These are phyloP conservation scores for Phytophthora crassamura DNA, from an alignment of 352 stramenopile genomes.

Conservation along the genomic window DNA sequence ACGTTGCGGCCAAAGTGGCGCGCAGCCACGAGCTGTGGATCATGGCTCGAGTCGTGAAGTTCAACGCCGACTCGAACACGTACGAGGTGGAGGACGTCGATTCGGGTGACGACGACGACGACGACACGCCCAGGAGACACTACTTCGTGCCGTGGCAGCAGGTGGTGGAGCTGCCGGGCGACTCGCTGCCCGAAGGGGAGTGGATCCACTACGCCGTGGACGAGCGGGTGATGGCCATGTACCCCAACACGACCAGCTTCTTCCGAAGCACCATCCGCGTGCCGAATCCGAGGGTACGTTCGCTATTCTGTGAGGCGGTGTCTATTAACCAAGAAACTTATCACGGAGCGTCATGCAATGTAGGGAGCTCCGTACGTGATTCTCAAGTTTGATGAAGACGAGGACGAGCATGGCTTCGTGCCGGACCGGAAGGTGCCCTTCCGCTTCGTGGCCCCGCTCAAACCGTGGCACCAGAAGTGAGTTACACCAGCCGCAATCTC, in stretches of 20 bases:
- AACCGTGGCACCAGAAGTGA: constrained; percentile 60
- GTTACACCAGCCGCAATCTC: constrained; percentile 3
- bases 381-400: constrained; percentile 98
- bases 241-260: constrained; percentile 98
- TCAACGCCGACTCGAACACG: constrained; percentile 89
- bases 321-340: neutral
- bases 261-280: constrained; percentile 93
- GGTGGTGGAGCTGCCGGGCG: constrained; percentile 91
- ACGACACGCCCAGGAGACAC: constrained; percentile 48
- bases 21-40: constrained; percentile 92
- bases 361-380: constrained; percentile 92
- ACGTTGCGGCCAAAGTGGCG: constrained; percentile 80
- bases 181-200: constrained; percentile 54
- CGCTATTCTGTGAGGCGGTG: neutral
- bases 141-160: constrained; percentile 79
- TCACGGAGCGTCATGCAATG: neutral
- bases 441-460: constrained; percentile 93
- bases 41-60: constrained; percentile 91
- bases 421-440: constrained; percentile 94
- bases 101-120: constrained; percentile 86
- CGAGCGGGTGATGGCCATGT: constrained; percentile 96
- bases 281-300: constrained; percentile 83
- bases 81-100: constrained; percentile 97
- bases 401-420: constrained; percentile 91
- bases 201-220: constrained; percentile 91